Conservation (phyloP, 305 asterid species). For the Coffea humblotiana region DNA sequence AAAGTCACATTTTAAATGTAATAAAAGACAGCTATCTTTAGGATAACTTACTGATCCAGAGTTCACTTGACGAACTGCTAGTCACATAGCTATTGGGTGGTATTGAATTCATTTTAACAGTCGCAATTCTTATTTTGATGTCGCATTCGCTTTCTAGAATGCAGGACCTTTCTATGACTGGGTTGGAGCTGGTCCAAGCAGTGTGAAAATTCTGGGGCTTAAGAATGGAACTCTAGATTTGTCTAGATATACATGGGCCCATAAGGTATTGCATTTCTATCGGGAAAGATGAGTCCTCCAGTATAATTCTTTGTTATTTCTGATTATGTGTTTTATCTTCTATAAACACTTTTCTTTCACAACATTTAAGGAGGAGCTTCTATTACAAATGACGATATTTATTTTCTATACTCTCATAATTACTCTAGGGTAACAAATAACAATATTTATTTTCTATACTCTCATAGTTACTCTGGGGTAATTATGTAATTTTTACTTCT, state of each 20-base stretch:
- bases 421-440: not conserved
- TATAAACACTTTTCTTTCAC: not conserved
- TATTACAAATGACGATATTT: not conserved
- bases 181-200: conserved; percentile 84
- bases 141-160: conserved; percentile 45
- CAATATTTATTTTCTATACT: not conserved
- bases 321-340: not conserved
- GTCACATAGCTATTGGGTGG: not conserved
- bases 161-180: conserved; percentile 91
- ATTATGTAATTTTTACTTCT: not conserved
- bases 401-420: not conserved
- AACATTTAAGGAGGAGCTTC: not conserved
- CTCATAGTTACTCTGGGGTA: not conserved
- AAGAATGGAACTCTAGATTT: conserved; percentile 65
- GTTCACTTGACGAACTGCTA: not conserved
- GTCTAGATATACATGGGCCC: conserved; percentile 61
- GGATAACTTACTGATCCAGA: not conserved
- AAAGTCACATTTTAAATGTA: not conserved
- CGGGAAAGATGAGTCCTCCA: not conserved
- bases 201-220: conserved; percentile 65
- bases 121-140: not conserved
- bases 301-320: not conserved
- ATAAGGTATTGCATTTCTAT: conserved; percentile 50
- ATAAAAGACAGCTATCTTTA: not conserved
- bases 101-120: not conserved